Evolutionary conservation across 768 basidiomycete species (phyloP).

Genomic region (Candolleomyces eurysporus): DNA sequence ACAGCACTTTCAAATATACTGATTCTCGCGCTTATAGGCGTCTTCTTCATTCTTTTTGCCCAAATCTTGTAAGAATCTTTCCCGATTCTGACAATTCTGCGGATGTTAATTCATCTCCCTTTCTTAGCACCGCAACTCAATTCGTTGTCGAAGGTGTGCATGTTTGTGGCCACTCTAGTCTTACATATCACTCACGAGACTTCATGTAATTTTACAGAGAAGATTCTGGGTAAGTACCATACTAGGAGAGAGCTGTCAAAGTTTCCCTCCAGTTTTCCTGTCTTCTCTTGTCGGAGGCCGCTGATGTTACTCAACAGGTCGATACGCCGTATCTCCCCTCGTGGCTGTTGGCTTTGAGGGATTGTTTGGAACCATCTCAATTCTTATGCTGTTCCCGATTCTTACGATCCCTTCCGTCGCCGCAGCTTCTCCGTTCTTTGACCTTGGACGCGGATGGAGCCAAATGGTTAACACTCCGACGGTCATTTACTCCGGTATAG

Average conservation of each 20-base stretch:
- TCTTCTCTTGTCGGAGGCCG: background rate
- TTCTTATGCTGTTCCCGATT: slow-evolving; percentile 77
- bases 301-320: slow-evolving; percentile 30
- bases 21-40: slow-evolving; percentile 46
- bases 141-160: slow-evolving; percentile 79
- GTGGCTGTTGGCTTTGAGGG: slow-evolving; percentile 96
- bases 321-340: slow-evolving; percentile 83
- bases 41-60: slow-evolving; percentile 90
- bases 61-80: slow-evolving; percentile 76
- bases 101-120: background rate
- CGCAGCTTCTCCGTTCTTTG: slow-evolving; percentile 71
- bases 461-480: slow-evolving; percentile 81
- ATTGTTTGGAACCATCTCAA: slow-evolving; percentile 81
- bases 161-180: background rate
- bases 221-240: slow-evolving; percentile 66
- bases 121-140: slow-evolving; percentile 65
- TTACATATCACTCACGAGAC: slow-evolving; percentile 10
- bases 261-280: background rate
- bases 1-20: slow-evolving; percentile 16
- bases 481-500: slow-evolving; percentile 66
- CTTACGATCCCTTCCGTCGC: slow-evolving; percentile 69
- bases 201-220: slow-evolving; percentile 48
- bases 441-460: slow-evolving; percentile 84
- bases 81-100: background rate
- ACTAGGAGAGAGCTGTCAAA: background rate